Base-by-base conservation (phyloP, 2,329 filamentous ascomycete species). In the Fusarium longipes region DNA sequence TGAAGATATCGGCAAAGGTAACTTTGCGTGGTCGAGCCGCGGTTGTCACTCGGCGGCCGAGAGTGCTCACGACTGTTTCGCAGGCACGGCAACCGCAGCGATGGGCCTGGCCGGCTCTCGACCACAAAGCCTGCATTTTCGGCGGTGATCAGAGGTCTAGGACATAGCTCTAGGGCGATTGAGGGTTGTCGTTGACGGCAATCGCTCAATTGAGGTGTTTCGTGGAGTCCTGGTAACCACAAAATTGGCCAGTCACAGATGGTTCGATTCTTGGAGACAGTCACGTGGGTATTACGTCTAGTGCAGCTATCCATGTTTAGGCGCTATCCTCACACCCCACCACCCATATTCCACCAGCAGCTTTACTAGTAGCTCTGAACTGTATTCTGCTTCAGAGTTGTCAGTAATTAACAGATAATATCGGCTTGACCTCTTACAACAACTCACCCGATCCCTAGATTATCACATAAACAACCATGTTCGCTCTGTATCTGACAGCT, bases 101-200 rank as follows among this genome's bases (percentile, higher is more conserved):
- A 78, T 85, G 86, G 79, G 83, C 84, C 83, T 86, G 86, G 73
- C 85, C 83, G 80, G 87, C 86, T 80, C 88, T 86, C 77, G 87
- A 88, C 88, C 89, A 90, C 70, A 92, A 76, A 67, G 84, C 83
- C 79, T 87, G 87, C 91, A 93, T 93, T 74, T 76, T 80, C 70
- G 74, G n/a, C 44, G 47, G 15, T 24, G 50, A 9, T 29, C 27
- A 35, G 22, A 53, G 10, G 47, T 35, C 59, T 57, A 74, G 44
- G 63, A 58, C 75, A 77, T 77, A 49, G 63, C 64, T 60, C 35
- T 49, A 36, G n/a, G 22, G 60, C 55, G 44, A 52, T 63, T 68
- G 60, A 48, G 45, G 24, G 44, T 50, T 44, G 57, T 38, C 42
- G 47, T 44, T 52, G 67, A 56, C 47, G 22, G 30, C 61, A 57